Conservation (phyloP, 1,284 basidiomycete species). For the Abortiporus biennis region DNA sequence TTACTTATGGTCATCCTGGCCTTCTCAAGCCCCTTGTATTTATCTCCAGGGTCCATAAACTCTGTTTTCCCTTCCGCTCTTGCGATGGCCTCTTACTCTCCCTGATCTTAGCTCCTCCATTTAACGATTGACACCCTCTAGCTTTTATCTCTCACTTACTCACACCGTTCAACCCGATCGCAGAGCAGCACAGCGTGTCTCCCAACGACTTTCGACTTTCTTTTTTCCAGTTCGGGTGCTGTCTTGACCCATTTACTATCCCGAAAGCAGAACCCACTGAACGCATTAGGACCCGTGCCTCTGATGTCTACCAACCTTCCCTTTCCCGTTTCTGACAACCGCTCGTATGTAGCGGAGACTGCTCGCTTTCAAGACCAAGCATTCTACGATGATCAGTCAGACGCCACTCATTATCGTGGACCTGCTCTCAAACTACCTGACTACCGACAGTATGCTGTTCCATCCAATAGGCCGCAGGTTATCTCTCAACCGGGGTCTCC, state of each 20-base stretch:
- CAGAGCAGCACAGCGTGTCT: not conserved
- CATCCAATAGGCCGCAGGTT: not conserved
- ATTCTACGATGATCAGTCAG: not conserved
- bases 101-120: not conserved
- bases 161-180: not conserved
- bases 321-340: constrained; percentile 4
- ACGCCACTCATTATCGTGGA: not conserved
- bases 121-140: not conserved
- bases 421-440: not conserved
- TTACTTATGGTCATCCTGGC: constrained; percentile 5
- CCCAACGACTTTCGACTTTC: not conserved
- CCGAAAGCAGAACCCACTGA: not conserved
- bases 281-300: constrained; percentile 3
- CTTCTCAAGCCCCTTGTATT: constrained; percentile 5
- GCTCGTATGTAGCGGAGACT: not conserved
- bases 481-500: not conserved
- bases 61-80: not conserved
- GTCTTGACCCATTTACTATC: too few species aligned
- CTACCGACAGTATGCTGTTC: not conserved
- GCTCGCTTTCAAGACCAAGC: not conserved
- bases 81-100: not conserved
- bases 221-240: constrained; percentile 4
- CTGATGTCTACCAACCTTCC: constrained; percentile 6
- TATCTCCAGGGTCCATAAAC: not conserved
- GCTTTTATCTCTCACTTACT: not conserved